Evolutionary conservation across 169 alveolate species (phyloP), one percentile per base, ranked within the genome.

Genomic region (Plasmodium relictum): DNA sequence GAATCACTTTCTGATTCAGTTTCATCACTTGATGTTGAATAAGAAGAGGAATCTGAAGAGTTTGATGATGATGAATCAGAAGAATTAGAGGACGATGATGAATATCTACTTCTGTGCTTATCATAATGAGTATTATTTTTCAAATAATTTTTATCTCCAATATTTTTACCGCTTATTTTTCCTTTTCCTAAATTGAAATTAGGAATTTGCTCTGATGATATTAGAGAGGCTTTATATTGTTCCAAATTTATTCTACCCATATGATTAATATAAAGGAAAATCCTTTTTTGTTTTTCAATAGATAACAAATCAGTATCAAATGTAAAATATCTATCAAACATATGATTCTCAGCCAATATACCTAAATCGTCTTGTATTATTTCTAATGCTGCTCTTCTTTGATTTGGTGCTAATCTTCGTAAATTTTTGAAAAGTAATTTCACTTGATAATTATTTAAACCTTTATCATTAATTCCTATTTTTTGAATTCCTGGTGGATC

Each of bases 361-460:
- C 97, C 97, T 42, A 95, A 93, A 73, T 95, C 97, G 58, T 95
- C 97, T 73, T 95, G 97, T 22, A 95, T 89, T 20, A 95, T 95
- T 73, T 95, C 97, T 78, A 95, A 61, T 14, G 97, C 97, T 18
- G 97, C 97, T 74, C 89, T 91, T 70, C 97, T 89, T 68, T 95
- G 97, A 72, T 95, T 88, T 22, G 97, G 96, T 44, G 96, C 96
- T 44, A 95, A 92, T 70, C 95, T 65, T 54, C 92, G 45, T 70
- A 95, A 58, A 88, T 95, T 95, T 72, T 88, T 78, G 52, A 92
- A 89, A 59, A 95, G 93, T 41, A 94, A 74, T 22, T 93, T 90
- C 50, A 92, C 85, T 88, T 95, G 97, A 14, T 93, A 68, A 62
- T 74, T 86, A 70, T 94, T 95, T 70, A 95, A 88, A 39, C 95